These are phyloP conservation scores for Cajanus cajan DNA, from an alignment of 306 rosid species.

Conservation along the genomic window DNA sequence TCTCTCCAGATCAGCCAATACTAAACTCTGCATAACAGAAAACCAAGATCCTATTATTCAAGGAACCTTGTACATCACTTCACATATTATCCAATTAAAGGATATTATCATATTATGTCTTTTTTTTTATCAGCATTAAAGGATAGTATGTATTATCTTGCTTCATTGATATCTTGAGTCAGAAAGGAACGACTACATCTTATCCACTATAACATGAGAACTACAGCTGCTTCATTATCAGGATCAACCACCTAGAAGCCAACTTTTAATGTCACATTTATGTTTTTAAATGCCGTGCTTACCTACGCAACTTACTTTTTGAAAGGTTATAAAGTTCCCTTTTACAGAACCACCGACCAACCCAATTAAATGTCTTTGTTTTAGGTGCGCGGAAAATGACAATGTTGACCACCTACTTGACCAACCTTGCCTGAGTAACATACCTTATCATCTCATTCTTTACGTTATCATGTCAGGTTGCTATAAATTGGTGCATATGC, in stretches of 20 bases:
- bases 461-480: constrained; percentile 56
- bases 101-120: no score
- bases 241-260: constrained; percentile 26
- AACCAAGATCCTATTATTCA: background rate
- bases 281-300: background rate
- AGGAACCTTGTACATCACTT: background rate
- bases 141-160: no score
- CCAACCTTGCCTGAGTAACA: background rate
- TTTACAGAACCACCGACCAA: constrained; percentile 11
- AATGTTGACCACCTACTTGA: background rate
- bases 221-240: constrained; percentile 2
- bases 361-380: constrained; percentile 21
- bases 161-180: background rate
- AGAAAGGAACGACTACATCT: constrained; percentile 5
- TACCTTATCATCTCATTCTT: constrained; percentile 18
- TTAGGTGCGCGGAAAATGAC: constrained; percentile 7
- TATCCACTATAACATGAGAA: constrained; percentile 1
- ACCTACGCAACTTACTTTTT: constrained; percentile 10
- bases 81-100: background rate
- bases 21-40: background rate
- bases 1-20: background rate
- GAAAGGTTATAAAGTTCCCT: background rate
- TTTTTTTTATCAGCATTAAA: no score
- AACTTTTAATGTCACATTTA: background rate
- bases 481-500: constrained; percentile 92